Evolutionary conservation across 805 yeast species (phyloP), one percentile per base, ranked within the genome.

Genomic region (Hanseniaspora thailandica): DNA sequence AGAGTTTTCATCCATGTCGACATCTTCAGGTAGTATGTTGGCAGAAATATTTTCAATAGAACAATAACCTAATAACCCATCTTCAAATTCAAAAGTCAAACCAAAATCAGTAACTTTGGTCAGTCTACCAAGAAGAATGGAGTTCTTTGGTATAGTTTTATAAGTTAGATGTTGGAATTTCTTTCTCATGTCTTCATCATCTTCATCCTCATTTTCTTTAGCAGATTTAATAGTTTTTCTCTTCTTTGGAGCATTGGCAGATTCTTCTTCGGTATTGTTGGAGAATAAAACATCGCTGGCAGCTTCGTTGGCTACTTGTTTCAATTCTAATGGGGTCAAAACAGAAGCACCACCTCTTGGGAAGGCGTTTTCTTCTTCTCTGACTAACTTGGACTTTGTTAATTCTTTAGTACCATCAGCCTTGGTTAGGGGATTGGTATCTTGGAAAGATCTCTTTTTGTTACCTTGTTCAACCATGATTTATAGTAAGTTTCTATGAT

Each of bases 331-430:
- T 6, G 97, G 88, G 3, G 95, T 78, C 62, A 93, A 75, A 25
- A 80, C 86, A 26, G 90, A 77, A 12, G 83, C 80, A 48, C 98
- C 98, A 61, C 98, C 98, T 79, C 99, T 84, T 48, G 98, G 98
- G 65, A 93, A 93, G 17, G 76, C 65, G 23, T 66, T 66, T 39
- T 69, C 72, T 40, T 66, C 61, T 33, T 59, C 60, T 46, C 68
- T 65, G 33, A 69, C 61, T 22, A 73, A 57, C 22, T 72, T 61
- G 22, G 76, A 69, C 20, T 57, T 58, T 20, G 60, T 54, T 38
- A 74, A 73, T 22, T 66, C 71, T 53, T 57, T 57, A 3, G 75
- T 70, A n/a, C 62, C 59, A 59, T 71, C 75, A 57, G 69, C 66
- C 55, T 73, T 68, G 28, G 63, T 59, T 39, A 71, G 60, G 45